phyloP scores from a whole-genome alignment of 371 early-diverging fungal species.

The Mortierella sp. region DNA sequence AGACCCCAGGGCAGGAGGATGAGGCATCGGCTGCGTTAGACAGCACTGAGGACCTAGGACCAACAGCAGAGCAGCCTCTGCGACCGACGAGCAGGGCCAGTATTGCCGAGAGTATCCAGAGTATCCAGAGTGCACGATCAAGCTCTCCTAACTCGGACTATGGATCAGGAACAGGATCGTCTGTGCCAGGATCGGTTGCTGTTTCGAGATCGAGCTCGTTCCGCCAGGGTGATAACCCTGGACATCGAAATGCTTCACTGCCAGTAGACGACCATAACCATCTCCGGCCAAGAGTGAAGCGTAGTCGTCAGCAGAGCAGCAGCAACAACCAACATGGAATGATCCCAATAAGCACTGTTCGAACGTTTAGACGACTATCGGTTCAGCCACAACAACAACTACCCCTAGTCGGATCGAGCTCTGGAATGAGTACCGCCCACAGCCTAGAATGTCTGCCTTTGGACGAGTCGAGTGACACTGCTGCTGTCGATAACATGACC shows the following conservation, averaged over 20 bases:
- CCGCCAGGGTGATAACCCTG: background rate
- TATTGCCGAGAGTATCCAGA: conserved; percentile 12
- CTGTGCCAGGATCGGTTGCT: conserved; percentile 35
- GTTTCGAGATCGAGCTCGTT: conserved; percentile 39
- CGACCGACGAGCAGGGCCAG: conserved; percentile 26
- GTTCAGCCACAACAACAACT: no score
- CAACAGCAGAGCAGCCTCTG: background rate
- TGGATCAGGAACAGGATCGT: conserved; percentile 53
- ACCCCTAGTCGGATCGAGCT: conserved; percentile 16
- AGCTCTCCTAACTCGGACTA: conserved; percentile 49
- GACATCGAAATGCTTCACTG: background rate
- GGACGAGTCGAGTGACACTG: background rate
- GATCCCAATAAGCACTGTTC: conserved; percentile 35
- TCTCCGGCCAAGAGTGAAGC: conserved; percentile 9
- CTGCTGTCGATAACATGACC: background rate
- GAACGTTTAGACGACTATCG: conserved; percentile 21
- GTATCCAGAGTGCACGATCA: conserved; percentile 16
- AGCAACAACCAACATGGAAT: conserved; percentile 13
- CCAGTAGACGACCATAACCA: conserved; percentile 15
- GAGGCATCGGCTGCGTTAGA: conserved; percentile 12
- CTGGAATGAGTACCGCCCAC: background rate
- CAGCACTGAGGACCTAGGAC: conserved; percentile 21
- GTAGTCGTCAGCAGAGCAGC: conserved; percentile 1
- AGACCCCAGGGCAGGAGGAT: conserved; percentile 21
- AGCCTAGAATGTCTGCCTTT: no score